Evolutionary conservation across 768 basidiomycete genomes (phyloP).

Genomic region (Obba rivulosa): DNA sequence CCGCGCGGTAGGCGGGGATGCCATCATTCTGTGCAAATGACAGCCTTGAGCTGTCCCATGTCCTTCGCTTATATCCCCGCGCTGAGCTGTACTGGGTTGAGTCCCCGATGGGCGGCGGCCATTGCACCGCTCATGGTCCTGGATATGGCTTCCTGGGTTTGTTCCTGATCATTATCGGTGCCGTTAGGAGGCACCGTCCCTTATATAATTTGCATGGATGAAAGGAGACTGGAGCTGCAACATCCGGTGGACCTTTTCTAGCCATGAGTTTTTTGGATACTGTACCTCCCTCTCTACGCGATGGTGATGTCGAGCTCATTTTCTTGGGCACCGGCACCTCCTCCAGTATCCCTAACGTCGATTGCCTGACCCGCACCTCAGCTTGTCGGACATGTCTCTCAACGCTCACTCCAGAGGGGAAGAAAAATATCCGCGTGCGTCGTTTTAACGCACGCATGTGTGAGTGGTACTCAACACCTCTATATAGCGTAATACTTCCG

Average conservation of each 20-base stretch:
- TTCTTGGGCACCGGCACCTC: conserved; percentile 85
- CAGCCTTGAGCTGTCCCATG: too few relatives aligned
- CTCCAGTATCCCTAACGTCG: conserved; percentile 59
- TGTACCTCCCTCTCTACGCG: neutral
- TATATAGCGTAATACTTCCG: conserved; percentile 65
- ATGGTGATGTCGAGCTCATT: conserved; percentile 49
- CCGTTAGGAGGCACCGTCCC: neutral
- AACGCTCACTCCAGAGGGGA: conserved; percentile 62
- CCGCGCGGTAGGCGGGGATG: too few relatives aligned
- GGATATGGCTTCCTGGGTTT: neutral
- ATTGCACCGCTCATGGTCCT: neutral
- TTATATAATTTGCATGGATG: neutral
- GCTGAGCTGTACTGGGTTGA: too few relatives aligned
- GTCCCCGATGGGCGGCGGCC: neutral
- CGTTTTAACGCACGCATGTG: neutral
- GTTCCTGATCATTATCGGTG: neutral
- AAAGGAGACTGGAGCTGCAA: neutral
- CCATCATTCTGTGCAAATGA: too few relatives aligned
- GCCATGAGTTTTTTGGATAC: conserved; percentile 11
- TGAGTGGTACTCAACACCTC: neutral
- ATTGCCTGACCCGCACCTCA: conserved; percentile 71
- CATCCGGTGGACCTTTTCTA: neutral
- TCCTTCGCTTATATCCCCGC: too few relatives aligned
- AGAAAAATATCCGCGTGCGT: conserved; percentile 65
- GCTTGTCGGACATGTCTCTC: conserved; percentile 65